Evolutionary conservation across 2,329 filamentous ascomycete genomes (phyloP).

Genomic region (Magnaporthiopsis incrustans): DNA sequence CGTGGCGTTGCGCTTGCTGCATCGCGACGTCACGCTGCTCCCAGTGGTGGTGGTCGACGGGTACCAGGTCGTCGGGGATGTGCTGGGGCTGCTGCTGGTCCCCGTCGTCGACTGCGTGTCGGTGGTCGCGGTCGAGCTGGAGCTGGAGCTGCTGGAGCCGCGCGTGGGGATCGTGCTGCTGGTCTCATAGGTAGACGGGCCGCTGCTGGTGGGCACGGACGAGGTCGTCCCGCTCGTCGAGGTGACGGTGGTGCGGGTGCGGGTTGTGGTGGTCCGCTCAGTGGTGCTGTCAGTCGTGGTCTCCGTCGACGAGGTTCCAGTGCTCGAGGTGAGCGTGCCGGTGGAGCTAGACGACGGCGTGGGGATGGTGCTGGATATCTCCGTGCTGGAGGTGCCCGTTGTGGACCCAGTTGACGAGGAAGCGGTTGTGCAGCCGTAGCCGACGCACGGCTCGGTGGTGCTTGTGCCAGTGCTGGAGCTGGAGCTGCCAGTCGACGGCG

Average conservation of each 20-base stretch:
- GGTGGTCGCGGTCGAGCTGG: background rate
- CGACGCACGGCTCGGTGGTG: background rate
- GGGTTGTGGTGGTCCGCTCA: background rate
- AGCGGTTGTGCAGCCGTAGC: background rate
- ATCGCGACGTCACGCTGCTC: background rate
- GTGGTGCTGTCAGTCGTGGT: background rate
- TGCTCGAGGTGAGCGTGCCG: constrained; percentile 1
- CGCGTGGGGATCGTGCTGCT: constrained; percentile 2
- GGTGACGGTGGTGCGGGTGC: background rate
- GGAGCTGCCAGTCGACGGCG: background rate
- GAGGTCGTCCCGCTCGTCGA: constrained; percentile 1
- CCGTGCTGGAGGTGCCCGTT: background rate
- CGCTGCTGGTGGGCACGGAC: background rate
- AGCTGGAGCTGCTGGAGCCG: background rate
- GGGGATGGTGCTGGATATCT: background rate
- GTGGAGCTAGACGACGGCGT: background rate
- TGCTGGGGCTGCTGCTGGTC: background rate
- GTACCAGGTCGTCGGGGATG: background rate
- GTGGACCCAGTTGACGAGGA: constrained; percentile 1
- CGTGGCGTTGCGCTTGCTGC: background rate
- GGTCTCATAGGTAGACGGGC: background rate
- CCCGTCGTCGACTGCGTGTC: background rate
- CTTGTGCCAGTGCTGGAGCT: background rate
- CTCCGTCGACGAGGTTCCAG: background rate
- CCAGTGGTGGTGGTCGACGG: background rate